A percentile compares a stretch with the other conserved stretches of the same genome.
phyloP scores from a whole-genome alignment of 2,329 filamentous ascomycete species.

The Lachnellula hyalina region DNA sequence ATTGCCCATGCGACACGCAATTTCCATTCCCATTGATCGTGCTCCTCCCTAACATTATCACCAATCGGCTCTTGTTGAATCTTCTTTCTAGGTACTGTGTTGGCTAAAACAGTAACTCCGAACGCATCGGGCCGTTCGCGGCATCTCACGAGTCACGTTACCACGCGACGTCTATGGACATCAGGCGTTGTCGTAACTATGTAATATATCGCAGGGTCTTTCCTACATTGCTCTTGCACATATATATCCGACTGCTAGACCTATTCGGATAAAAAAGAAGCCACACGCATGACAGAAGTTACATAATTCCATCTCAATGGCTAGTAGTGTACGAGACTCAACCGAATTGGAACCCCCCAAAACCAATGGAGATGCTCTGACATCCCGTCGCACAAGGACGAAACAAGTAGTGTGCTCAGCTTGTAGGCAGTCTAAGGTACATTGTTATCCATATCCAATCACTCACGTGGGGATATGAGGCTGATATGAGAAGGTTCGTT shows the following conservation, averaged over 20 bases:
- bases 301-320: background rate
- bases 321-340: background rate
- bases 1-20: too few species aligned
- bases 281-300: background rate
- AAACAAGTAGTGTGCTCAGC: slow-evolving; percentile 6
- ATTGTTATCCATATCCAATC: background rate
- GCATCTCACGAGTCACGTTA: background rate
- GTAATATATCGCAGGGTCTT: background rate
- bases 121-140: background rate
- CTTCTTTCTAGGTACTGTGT: too few species aligned
- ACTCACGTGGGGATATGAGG: background rate
- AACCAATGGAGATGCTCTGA: background rate
- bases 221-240: background rate
- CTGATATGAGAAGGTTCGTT: slow-evolving; percentile 1
- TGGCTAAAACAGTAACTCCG: too few species aligned
- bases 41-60: too few species aligned
- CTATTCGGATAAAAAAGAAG: background rate
- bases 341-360: background rate
- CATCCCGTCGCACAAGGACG: background rate
- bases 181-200: background rate
- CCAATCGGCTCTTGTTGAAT: too few species aligned
- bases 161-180: background rate
- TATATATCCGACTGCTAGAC: background rate
- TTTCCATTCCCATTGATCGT: too few species aligned
- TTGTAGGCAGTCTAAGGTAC: slow-evolving; percentile 8